Conservation (phyloP, 2,329 filamentous ascomycete genomes). For the Alternaria gansuensis region DNA sequence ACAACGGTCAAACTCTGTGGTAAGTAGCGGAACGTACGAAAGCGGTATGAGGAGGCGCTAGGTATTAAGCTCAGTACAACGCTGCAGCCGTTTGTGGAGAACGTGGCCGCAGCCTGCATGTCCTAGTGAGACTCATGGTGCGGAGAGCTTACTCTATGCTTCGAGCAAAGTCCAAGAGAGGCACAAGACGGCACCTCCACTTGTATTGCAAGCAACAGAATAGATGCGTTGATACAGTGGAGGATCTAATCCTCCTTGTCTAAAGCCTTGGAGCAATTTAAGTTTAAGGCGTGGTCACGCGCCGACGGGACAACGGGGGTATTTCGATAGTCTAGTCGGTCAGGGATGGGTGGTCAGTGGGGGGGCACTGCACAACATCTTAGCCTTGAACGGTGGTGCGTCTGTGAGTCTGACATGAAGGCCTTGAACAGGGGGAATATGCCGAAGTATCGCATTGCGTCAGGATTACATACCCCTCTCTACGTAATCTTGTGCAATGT, state of each 20-base stretch:
- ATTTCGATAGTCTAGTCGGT: slow-evolving; percentile 1
- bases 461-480: not conserved
- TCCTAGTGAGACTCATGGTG: slow-evolving; percentile 4
- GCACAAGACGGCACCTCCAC: not conserved
- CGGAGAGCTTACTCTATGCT: slow-evolving; percentile 11
- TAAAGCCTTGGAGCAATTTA: not conserved
- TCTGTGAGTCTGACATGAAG: not conserved
- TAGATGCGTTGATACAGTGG: slow-evolving; percentile 2
- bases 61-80: slow-evolving; percentile 24
- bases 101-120: not conserved
- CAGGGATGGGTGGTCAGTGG: slow-evolving; percentile 6
- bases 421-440: not conserved
- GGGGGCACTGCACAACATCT: not conserved
- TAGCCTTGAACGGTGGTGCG: not conserved
- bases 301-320: not conserved
- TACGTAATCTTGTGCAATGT: not conserved
- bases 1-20: slow-evolving; percentile 1
- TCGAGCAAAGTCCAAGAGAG: slow-evolving; percentile 1
- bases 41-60: slow-evolving; percentile 22
- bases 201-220: not conserved
- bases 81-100: slow-evolving; percentile 20
- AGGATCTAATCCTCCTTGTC: slow-evolving; percentile 1
- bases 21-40: slow-evolving; percentile 16
- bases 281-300: slow-evolving; percentile 1
- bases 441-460: not conserved